Conservation (phyloP, 1,139 yeast genomes). For the Diutina siamensis region DNA sequence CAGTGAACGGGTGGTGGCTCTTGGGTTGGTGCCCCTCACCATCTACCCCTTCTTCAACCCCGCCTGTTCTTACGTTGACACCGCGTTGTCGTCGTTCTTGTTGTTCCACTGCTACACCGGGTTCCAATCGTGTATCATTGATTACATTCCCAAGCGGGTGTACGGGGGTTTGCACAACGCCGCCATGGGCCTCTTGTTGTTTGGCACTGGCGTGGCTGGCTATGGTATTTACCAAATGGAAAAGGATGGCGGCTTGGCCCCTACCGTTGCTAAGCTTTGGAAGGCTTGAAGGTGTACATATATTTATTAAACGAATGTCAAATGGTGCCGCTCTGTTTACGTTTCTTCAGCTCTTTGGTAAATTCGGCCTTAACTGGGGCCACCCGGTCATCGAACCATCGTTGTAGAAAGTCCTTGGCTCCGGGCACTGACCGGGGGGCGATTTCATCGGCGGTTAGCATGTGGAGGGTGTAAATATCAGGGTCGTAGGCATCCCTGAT, state of each 20-base stretch:
- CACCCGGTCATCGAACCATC: not conserved
- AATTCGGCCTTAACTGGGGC: not conserved
- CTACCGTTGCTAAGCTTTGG: conserved; percentile 1
- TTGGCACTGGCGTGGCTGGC: conserved; percentile 52
- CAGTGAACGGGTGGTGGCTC: conserved; percentile 58
- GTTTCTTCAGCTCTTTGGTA: not conserved
- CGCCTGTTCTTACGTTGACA: conserved; percentile 51
- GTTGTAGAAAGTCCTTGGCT: not conserved
- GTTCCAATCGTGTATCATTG: conserved; percentile 67
- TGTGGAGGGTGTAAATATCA: not conserved
- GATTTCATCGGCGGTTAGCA: not conserved
- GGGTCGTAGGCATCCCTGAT: not conserved
- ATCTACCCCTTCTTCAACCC: conserved; percentile 15
- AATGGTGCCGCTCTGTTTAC: not conserved
- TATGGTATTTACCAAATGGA: conserved; percentile 63
- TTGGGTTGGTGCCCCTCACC: conserved; percentile 64
- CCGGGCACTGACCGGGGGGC: not conserved
- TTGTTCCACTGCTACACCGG: conserved; percentile 62
- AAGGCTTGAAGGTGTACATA: conserved; percentile 5
- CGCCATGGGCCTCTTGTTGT: conserved; percentile 49
- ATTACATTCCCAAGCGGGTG: conserved; percentile 56
- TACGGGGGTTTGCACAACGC: conserved; percentile 61
- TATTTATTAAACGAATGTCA: not conserved
- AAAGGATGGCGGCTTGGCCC: conserved; percentile 30
- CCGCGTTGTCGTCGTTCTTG: conserved; percentile 42